Percentiles rank a stretch among this genome's conserved stretches.
Conservation (phyloP, 2,329 filamentous ascomycete genomes). For the Monosporascus sp. region DNA sequence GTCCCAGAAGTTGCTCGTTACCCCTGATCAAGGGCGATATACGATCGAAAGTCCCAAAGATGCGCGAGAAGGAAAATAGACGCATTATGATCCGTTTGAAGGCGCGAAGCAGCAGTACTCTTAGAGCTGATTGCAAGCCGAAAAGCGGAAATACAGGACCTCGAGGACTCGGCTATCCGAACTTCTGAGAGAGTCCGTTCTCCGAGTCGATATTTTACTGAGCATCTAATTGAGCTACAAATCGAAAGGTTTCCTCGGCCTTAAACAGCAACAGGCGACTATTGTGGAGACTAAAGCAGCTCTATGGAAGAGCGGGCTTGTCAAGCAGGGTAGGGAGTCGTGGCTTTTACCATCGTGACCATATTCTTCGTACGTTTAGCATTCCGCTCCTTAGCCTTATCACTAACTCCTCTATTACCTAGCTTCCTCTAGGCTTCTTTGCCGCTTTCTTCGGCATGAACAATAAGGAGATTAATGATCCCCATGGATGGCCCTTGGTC, state of each 20-base stretch:
- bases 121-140: conserved; percentile 1
- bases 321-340: conserved; percentile 25
- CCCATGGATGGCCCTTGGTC: conserved; percentile 7
- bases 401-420: background rate
- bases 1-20: background rate
- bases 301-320: conserved; percentile 10
- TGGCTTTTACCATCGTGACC: conserved; percentile 28
- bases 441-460: conserved; percentile 35
- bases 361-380: conserved; percentile 26
- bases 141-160: background rate
- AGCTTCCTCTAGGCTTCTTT: conserved; percentile 33
- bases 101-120: background rate
- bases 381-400: background rate
- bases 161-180: background rate
- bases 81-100: background rate
- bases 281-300: conserved; percentile 24
- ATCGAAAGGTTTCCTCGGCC: conserved; percentile 23
- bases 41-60: too few species aligned
- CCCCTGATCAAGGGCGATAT: too few species aligned
- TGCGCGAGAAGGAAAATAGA: background rate
- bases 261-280: conserved; percentile 29
- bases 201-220: too few species aligned
- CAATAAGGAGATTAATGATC: conserved; percentile 16
- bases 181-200: conserved; percentile 15
- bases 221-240: conserved; percentile 2